Percentiles rank a stretch among this genome's conserved stretches.
phyloP scores from a whole-genome alignment of 495 filamentous ascomycete genomes.

The Aspergillus cavernicola region DNA sequence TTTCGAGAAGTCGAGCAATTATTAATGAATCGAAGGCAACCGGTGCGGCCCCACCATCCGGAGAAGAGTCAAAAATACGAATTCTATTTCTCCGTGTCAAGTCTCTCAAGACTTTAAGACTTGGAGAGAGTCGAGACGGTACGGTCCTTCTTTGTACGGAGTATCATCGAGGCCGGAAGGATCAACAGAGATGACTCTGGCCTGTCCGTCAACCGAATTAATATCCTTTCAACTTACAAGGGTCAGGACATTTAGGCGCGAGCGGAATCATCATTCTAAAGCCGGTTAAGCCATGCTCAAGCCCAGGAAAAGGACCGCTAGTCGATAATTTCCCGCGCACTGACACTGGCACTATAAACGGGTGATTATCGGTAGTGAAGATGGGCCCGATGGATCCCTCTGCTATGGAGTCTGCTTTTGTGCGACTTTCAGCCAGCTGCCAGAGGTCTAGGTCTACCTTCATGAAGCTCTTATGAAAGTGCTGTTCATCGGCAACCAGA shows the following conservation, averaged over 20 bases:
- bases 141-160: too few relatives aligned
- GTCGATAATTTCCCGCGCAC: conserved; percentile 8
- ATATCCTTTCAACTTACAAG: conserved; percentile 5
- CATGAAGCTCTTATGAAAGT: not conserved
- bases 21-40: too few relatives aligned
- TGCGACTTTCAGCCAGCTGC: too few relatives aligned
- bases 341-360: conserved; percentile 3
- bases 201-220: not conserved
- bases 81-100: too few relatives aligned
- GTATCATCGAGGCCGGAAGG: conserved; percentile 2
- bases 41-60: conserved; percentile 40
- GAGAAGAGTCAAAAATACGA: conserved; percentile 10
- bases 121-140: too few relatives aligned
- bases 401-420: too few relatives aligned
- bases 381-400: too few relatives aligned
- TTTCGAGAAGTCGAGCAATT: too few relatives aligned
- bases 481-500: not conserved
- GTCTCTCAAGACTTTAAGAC: too few relatives aligned
- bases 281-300: conserved; percentile 4
- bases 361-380: conserved; percentile 14
- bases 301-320: not conserved
- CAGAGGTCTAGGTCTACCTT: too few relatives aligned
- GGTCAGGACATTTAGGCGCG: not conserved
- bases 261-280: conserved; percentile 7
- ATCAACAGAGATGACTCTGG: conserved; percentile 3